Evolutionary conservation across 2,329 filamentous ascomycete genomes (phyloP), one percentile per base, ranked within the genome.

Genomic region (Alternaria triticina): DNA sequence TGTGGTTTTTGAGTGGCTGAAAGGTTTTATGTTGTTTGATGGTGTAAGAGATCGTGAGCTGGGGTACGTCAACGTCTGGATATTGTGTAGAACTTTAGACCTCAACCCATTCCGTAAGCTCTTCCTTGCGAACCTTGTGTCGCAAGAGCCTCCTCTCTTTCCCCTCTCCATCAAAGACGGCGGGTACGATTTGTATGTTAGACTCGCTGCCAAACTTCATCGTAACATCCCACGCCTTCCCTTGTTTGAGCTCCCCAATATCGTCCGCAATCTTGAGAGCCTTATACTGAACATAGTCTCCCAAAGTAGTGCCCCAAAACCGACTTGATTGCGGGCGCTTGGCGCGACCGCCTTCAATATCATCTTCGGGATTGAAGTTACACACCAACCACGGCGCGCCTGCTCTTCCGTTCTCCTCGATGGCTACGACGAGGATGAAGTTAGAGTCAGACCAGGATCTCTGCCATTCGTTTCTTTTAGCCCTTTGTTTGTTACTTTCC

Each of bases 61-160:
- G 0, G 33, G 33, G 33, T 36, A 36, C 33, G 15, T n/a, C 0
- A 0, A 36, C n/a, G 15, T 1, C 1, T n/a, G 0, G 0, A 36
- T n/a, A 10, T 36, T 15, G 33, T 15, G 1, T 36, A 3, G 7
- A 15, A 36, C 7, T 15, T 36, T 36, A 36, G 33, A 36, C 33
- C 33, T 36, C 33, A 36, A 36, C 15, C 33, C 33, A 36, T 9
- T 36, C 33, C 8, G 33, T 36, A 36, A 36, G 33, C 33, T n/a
- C 15, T 36, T 36, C 33, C 33, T 36, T n/a, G 33, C 33, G 33
- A 9, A 36, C 33, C 33, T n/a, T 36, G 7, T 36, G 33, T 36
- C 33, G 33, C 33, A 36, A 5, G 33, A 36, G 33, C 33, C 15
- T 36, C 4, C 5, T 36, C 15, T 36, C 33, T 36, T 36, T 36